A percentile compares a stretch with the other conserved stretches of the same genome.
phyloP scores from a whole-genome alignment of 768 basidiomycete species.

The Pisolithus sp. region DNA sequence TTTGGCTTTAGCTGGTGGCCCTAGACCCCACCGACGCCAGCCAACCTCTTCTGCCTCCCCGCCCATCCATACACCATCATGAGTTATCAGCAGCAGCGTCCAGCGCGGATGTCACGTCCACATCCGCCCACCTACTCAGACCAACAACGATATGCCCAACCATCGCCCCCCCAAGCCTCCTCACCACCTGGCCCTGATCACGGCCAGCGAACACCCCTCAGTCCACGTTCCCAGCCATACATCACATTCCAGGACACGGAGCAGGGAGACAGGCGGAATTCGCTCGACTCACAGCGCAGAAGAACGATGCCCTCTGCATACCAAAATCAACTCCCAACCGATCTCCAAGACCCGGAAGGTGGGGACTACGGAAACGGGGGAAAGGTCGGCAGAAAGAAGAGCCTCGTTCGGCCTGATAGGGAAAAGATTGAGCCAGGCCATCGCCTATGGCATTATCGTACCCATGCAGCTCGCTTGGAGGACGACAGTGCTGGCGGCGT shows the following conservation, averaged over 20 bases:
- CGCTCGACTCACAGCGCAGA: constrained; percentile 51
- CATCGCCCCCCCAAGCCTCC: constrained; percentile 13
- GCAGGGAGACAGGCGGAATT: constrained; percentile 58
- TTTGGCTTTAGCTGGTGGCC: background rate
- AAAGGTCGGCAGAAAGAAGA: constrained; percentile 77
- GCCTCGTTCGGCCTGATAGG: constrained; percentile 84
- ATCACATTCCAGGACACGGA: constrained; percentile 69
- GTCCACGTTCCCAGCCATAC: constrained; percentile 26
- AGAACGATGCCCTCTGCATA: constrained; percentile 39
- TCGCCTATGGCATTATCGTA: constrained; percentile 90
- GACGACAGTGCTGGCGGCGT: constrained; percentile 57
- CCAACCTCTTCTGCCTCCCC: constrained; percentile 1
- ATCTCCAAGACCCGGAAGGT: constrained; percentile 26
- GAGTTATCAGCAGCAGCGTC: constrained; percentile 39
- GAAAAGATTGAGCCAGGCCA: constrained; percentile 96
- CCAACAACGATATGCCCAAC: constrained; percentile 19
- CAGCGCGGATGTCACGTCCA: constrained; percentile 23
- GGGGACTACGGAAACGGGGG: constrained; percentile 39
- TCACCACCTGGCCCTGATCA: constrained; percentile 11
- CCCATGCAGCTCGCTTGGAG: constrained; percentile 74
- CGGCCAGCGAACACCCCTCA: constrained; percentile 11
- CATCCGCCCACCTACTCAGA: constrained; percentile 34
- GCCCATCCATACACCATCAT: constrained; percentile 5
- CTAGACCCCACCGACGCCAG: background rate
- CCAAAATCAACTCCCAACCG: constrained; percentile 41